Evolutionary conservation across 768 basidiomycete species (phyloP).

Genomic region (Panellus pusillus): DNA sequence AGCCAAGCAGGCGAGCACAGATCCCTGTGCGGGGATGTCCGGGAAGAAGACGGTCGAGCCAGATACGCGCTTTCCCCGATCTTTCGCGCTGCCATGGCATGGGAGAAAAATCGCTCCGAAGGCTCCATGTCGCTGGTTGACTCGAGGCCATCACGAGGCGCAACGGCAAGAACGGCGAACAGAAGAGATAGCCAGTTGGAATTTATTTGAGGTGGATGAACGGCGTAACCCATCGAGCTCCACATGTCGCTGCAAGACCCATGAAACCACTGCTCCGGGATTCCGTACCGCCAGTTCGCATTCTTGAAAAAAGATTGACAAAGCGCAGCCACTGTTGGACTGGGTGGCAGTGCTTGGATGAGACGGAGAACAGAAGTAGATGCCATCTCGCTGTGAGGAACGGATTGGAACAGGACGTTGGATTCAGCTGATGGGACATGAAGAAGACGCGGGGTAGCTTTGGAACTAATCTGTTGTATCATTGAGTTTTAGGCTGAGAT

Average conservation of each 20-base stretch:
- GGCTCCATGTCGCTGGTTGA: constrained; percentile 10
- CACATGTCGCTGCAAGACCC: constrained; percentile 46
- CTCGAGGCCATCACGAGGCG: constrained; percentile 27
- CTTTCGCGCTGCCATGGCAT: constrained; percentile 44
- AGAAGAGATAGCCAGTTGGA: constrained; percentile 51
- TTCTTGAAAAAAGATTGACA: constrained; percentile 43
- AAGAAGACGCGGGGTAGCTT: constrained; percentile 33
- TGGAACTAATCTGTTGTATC: constrained; percentile 36
- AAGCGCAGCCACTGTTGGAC: constrained; percentile 34
- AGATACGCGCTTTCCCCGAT: constrained; percentile 47
- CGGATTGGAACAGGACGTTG: constrained; percentile 19
- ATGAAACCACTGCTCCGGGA: constrained; percentile 50
- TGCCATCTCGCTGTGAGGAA: constrained; percentile 6
- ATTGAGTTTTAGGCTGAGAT: constrained; percentile 2
- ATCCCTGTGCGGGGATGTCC: constrained; percentile 45
- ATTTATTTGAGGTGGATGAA: constrained; percentile 41
- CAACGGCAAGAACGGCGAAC: constrained; percentile 48
- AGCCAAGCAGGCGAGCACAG: constrained; percentile 46
- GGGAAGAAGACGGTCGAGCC: constrained; percentile 32
- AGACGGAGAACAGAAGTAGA: constrained; percentile 31
- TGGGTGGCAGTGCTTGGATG: constrained; percentile 34
- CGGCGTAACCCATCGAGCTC: constrained; percentile 36
- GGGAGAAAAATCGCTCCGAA: constrained; percentile 37
- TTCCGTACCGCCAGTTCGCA: constrained; percentile 51
- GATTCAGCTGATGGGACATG: constrained; percentile 44